Evolutionary conservation across 306 rosid genomes (phyloP), one percentile per base, ranked within the genome.

Genomic region (Vigna radiata): DNA sequence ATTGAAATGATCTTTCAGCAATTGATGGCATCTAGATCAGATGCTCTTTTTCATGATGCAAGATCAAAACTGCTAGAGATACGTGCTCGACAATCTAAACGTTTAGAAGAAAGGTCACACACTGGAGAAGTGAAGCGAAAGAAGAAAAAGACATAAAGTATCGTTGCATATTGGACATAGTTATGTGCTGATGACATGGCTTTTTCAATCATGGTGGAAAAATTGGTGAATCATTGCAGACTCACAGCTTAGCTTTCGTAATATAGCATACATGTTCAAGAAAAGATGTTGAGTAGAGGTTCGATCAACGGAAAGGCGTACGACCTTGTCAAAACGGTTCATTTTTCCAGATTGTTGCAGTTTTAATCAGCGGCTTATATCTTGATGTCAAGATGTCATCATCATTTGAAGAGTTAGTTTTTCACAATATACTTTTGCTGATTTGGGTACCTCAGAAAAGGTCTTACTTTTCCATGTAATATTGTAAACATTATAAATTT

Each of bases 11-110:
- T 44, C 43, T 86, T 88, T 89, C 96, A 90, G 96, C 95, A 95
- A 89, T 64, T 92, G 86, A 84, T 85, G 93, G 89, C 95, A 73
- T 87, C 86, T 58, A 92, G 91, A 62, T 92, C 98, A 16, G 96
- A 91, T 81, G 95, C 92, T 52, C 85, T 87, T 36, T 95, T 92
- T 66, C 88, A 68, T 46, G 96, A 90, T 77, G 98, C 96, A 29
- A 92, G 83, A 75, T 78, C 90, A 27, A 95, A 90, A 84, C 73
- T 95, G 72, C 87, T 58, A 55, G 93, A 82, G 77, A 87, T 94
- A n/a, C 97, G 97, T 13, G 83, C 87, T n/a, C 86, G 83, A 77
- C 84, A 92, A 78, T 90, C 93, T 7, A 92, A 92, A 68, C 91
- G 89, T 65, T 43, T 87, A 77, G 90, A 82, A 83, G 88, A 59